These are phyloP conservation scores for Daldinia decipiens DNA, from an alignment of 495 filamentous ascomycete species.

Conservation along the genomic window DNA sequence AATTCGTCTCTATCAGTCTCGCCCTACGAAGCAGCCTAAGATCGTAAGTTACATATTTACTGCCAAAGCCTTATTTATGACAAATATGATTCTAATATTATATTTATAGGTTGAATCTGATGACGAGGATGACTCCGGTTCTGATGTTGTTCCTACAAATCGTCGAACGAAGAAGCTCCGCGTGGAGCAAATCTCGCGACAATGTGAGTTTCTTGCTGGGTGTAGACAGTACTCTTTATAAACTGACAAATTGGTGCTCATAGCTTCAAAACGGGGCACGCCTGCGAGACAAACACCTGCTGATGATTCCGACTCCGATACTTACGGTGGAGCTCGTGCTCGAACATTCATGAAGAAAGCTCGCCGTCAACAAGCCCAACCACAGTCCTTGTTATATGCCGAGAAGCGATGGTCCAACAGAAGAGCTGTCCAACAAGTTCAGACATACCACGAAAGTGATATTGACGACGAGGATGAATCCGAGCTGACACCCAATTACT, in stretches of 20 bases:
- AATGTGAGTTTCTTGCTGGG: slow-evolving; percentile 52
- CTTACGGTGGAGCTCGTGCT: slow-evolving; percentile 78
- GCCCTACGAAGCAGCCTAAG: slow-evolving; percentile 60
- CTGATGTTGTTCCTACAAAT: slow-evolving; percentile 66
- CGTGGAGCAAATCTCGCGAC: slow-evolving; percentile 60
- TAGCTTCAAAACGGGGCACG: slow-evolving; percentile 74
- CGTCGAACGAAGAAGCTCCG: slow-evolving; percentile 60
- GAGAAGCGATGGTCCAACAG: slow-evolving; percentile 90
- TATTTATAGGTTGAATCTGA: slow-evolving; percentile 70
- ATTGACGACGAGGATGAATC: slow-evolving; percentile 76
- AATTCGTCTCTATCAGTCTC: slow-evolving; percentile 56
- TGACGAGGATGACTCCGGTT: slow-evolving; percentile 77
- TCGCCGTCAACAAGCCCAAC: slow-evolving; percentile 70
- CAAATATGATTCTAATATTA: slow-evolving; percentile 38
- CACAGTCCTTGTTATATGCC: slow-evolving; percentile 70
- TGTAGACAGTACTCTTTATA: slow-evolving; percentile 6
- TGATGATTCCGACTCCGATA: slow-evolving; percentile 74
- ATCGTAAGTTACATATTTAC: slow-evolving; percentile 55
- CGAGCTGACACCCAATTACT: slow-evolving; percentile 68
- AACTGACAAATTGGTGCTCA: slow-evolving; percentile 43
- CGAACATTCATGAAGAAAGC: slow-evolving; percentile 74
- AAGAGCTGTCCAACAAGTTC: slow-evolving; percentile 79
- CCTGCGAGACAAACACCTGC: slow-evolving; percentile 67
- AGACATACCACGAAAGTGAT: slow-evolving; percentile 85
- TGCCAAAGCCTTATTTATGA: background rate